These are phyloP conservation scores for Neurospora sp. DNA, from an alignment of 495 filamentous ascomycete species.

Conservation along the genomic window DNA sequence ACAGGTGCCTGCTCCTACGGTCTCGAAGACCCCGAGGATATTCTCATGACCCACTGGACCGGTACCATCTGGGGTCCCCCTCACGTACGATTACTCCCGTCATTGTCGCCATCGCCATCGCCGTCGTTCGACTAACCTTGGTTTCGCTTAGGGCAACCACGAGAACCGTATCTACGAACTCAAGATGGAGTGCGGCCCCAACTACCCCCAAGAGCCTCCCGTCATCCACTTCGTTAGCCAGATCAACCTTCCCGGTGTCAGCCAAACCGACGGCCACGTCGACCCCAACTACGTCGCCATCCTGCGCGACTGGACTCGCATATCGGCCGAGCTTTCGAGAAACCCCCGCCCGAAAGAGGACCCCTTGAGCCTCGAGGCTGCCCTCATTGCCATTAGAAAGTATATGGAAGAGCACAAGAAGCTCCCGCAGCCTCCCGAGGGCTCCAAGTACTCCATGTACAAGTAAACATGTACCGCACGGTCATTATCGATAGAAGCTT, in stretches of 20 bases:
- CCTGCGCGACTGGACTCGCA: conserved; percentile 78
- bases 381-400: conserved; percentile 20
- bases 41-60: conserved; percentile 98
- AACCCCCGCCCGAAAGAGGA: conserved; percentile 28
- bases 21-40: conserved; percentile 85
- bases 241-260: conserved; percentile 93
- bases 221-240: conserved; percentile 82
- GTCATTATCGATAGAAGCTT: neutral
- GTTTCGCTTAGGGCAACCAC: conserved; percentile 64
- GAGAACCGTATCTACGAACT: conserved; percentile 98
- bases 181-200: conserved; percentile 87
- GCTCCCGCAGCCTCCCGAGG: conserved; percentile 85
- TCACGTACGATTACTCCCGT: conserved; percentile 49
- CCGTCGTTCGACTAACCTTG: conserved; percentile 4
- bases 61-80: conserved; percentile 94
- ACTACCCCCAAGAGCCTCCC: conserved; percentile 84
- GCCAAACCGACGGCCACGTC: conserved; percentile 67
- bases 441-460: conserved; percentile 53
- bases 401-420: conserved; percentile 99
- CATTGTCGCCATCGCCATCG: neutral
- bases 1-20: conserved; percentile 95
- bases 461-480: conserved; percentile 4
- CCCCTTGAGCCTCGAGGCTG: conserved; percentile 46
- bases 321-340: conserved; percentile 67
- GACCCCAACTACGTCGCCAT: conserved; percentile 74